Base-by-base conservation (phyloP, 345 rosid genomes). In the Boechera divaricarpa region DNA sequence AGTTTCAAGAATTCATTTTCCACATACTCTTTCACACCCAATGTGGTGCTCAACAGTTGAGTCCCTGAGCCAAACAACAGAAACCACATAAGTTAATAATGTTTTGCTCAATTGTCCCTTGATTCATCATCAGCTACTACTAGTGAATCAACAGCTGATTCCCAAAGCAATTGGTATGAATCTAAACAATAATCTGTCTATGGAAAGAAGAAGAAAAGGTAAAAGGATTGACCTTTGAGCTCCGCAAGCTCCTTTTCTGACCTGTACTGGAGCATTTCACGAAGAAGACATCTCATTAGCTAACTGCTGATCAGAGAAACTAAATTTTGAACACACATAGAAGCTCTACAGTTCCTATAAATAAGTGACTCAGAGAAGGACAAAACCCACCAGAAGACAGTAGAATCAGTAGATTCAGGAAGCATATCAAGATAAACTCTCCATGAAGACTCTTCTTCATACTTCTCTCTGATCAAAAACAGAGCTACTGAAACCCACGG, bases 181-280 rank as follows among this genome's bases (percentile, higher is more conserved):
- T 26, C 61, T 48, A 69, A 57, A 68, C 51, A 49, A 45, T 59
- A 47, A 62, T 16, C 63, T 18, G 6, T 51, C 36, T 54, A 31
- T 11, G 1, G 28, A 31, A 54, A 39, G 21, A 31, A 32, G 35
- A 54, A 62, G 12, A 51, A 12, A 4, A 39, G 36, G 48, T 41
- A 60, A 35, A 53, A 60, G 18, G 38, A 67, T 33, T 77, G 60
- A 94, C 98, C 98, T 90, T 89, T 89, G 75, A 94, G 86, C 85
- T 94, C 90, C 64, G 83, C 88, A 68, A 92, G 90, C 88, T 94
- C 98, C 77, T 90, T 93, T 81, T 92, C 97, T 79, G 97, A 92
- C 97, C 98, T 94, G 98, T 85, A 79, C 98, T 92, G 96, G 84
- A 88, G 79, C 86, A 86, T 75, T 71, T 58, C 67, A 61, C 49